These are phyloP conservation scores for Blastomyces silverae DNA, from an alignment of 2,329 filamentous ascomycete genomes.

Conservation along the genomic window DNA sequence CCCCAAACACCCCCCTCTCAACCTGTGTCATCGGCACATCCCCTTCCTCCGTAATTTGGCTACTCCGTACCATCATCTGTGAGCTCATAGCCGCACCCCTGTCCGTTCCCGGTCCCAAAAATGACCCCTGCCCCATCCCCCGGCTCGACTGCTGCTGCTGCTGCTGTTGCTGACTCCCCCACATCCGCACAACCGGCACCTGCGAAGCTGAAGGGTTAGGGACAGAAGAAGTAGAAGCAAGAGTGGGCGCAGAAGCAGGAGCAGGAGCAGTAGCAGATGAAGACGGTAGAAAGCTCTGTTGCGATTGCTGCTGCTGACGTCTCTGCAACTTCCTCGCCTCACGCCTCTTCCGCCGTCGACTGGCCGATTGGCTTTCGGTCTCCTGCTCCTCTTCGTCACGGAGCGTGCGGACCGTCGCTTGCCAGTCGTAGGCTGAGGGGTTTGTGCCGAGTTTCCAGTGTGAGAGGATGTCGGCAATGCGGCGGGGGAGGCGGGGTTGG, in stretches of 20 bases:
- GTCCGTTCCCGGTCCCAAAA: not conserved
- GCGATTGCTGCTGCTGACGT: constrained; percentile 6
- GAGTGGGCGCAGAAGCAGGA: too few relatives aligned
- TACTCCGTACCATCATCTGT: constrained; percentile 26
- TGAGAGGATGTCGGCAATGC: constrained; percentile 29
- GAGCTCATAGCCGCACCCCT: not conserved
- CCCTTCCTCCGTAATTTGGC: constrained; percentile 31
- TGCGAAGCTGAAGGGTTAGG: not conserved
- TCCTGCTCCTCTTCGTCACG: constrained; percentile 17
- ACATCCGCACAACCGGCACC: constrained; percentile 13
- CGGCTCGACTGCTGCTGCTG: constrained; percentile 8
- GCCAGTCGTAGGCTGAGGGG: constrained; percentile 34
- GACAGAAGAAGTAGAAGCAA: not conserved
- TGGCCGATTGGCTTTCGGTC: constrained; percentile 10
- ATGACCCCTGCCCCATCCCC: not conserved
- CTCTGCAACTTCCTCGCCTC: constrained; percentile 12
- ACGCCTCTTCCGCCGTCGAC: constrained; percentile 16
- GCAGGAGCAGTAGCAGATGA: not conserved
- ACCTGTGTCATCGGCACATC: constrained; percentile 38
- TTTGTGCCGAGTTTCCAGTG: constrained; percentile 34
- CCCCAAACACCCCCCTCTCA: constrained; percentile 37
- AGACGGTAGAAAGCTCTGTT: not conserved
- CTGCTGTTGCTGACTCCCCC: constrained; percentile 17
- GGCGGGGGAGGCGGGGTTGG: constrained; percentile 22
- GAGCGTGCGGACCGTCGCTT: constrained; percentile 23